A percentile compares a stretch with the other conserved stretches of the same genome.
Conservation (phyloP, 495 filamentous ascomycete species). For the Xylaria acuta region DNA sequence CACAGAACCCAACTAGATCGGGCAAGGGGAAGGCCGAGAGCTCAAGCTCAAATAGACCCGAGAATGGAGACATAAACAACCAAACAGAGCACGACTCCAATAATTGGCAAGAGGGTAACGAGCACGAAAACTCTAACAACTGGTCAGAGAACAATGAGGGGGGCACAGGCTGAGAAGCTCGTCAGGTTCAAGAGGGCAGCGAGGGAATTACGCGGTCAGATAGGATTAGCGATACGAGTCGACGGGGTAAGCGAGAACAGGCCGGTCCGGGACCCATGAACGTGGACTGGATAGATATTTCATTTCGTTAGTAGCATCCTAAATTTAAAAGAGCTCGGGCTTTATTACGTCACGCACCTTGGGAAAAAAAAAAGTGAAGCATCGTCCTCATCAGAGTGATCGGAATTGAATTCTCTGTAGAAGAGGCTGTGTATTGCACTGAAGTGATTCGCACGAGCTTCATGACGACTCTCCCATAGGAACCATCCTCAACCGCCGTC, state of each 20-base stretch:
- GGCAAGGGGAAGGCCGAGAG: background rate
- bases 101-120: background rate
- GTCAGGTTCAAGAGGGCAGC: background rate
- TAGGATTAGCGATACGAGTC: background rate
- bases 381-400: constrained; percentile 51
- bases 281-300: background rate
- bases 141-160: background rate
- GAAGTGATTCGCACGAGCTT: constrained; percentile 93
- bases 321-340: constrained; percentile 1
- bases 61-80: background rate
- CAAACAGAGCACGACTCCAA: background rate
- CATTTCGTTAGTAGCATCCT: constrained; percentile 52
- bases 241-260: background rate
- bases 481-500: constrained; percentile 47
- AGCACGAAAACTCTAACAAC: constrained; percentile 11
- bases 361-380: constrained; percentile 52
- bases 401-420: constrained; percentile 95
- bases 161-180: background rate
- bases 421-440: constrained; percentile 99
- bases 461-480: constrained; percentile 91
- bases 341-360: constrained; percentile 61
- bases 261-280: background rate
- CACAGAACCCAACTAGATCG: constrained; percentile 10
- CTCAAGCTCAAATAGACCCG: background rate
- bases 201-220: background rate